These are phyloP conservation scores for Monosporozyma aquatica DNA, from an alignment of 805 yeast species.

Conservation along the genomic window DNA sequence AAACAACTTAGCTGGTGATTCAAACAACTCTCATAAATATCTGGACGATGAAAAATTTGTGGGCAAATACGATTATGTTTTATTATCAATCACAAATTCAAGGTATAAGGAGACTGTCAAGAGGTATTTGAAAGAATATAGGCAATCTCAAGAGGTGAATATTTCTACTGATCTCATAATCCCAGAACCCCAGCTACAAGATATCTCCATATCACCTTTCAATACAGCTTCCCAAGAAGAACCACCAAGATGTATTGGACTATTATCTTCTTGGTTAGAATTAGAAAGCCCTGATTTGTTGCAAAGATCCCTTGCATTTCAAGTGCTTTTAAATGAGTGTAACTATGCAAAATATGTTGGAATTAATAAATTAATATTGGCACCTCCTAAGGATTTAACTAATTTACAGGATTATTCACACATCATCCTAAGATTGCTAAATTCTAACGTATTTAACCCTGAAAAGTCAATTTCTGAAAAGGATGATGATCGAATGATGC, in stretches of 20 bases:
- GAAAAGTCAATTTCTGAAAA: slow-evolving; percentile 21
- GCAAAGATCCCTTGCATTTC: slow-evolving; percentile 44
- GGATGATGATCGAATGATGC: slow-evolving; percentile 18
- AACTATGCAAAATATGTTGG: slow-evolving; percentile 54
- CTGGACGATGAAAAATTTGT: neutral
- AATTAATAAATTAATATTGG: slow-evolving; percentile 43
- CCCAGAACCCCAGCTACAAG: slow-evolving; percentile 29
- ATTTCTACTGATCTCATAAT: slow-evolving; percentile 10
- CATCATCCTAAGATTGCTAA: slow-evolving; percentile 27
- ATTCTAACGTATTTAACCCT: slow-evolving; percentile 11
- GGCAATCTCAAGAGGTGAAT: neutral
- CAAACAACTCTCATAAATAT: slow-evolving; percentile 2
- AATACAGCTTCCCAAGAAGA: slow-evolving; percentile 4
- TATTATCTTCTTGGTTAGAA: slow-evolving; percentile 63
- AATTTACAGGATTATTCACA: slow-evolving; percentile 44
- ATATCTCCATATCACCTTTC: slow-evolving; percentile 27
- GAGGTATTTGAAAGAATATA: neutral
- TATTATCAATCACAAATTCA: slow-evolving; percentile 47
- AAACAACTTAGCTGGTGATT: slow-evolving; percentile 1
- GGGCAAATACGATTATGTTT: slow-evolving; percentile 38
- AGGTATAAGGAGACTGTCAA: slow-evolving; percentile 37
- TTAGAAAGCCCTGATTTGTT: slow-evolving; percentile 44
- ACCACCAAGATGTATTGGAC: slow-evolving; percentile 37
- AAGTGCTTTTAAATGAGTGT: slow-evolving; percentile 51
- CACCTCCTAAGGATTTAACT: slow-evolving; percentile 54